Evolutionary conservation across 2,329 filamentous ascomycete species (phyloP), one percentile per base, ranked within the genome.

Genomic region (Talaromyces sp.): DNA sequence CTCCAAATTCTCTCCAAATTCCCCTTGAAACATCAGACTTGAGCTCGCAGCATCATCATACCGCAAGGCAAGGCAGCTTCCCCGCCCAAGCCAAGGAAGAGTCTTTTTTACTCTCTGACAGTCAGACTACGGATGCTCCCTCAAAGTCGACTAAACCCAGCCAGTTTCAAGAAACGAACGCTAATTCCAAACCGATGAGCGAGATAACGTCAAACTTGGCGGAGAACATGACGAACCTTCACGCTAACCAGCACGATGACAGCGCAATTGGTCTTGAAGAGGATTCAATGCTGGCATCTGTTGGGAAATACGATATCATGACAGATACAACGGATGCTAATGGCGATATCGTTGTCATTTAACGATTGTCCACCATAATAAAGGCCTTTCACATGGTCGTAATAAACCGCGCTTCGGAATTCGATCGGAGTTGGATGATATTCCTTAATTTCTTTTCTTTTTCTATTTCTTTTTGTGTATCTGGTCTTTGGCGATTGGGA

Each of bases 221-320:
- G 62, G 81, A 82, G 61, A 76, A 78, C 50, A 67, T 71, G 18
- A 57, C 68, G 9, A 66, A 61, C 30, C 72, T 76, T 56, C 71
- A 73, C 64, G 67, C 68, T 6, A 66, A 71, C 16, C 76, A 75
- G 62, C 76, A 88, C 64, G 89, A 92, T 66, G 89, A 92, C 66
- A 92, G 89, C 68, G 89, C 88, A 1, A 92, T 92, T 63, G 88
- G 88, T 33, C 88, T 92, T 68, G 78, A 78, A 51, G 75, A 78
- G 31, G 77, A 79, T 58, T 75, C 77, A 5, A 75, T 77, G 66
- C 65, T 78, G 60, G 74, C 78, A 56, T 71, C 72, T 6, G 75
- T 76, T 59, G 74, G 73, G 60, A 79, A 80, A 70, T 80, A 79
- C 60, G 76, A 79, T 61, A 76, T 79, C 65, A 74, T 74, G 34